phyloP scores from a whole-genome alignment of 192 early-diverging fungal genomes.

The Gamsiella multidivaricata region DNA sequence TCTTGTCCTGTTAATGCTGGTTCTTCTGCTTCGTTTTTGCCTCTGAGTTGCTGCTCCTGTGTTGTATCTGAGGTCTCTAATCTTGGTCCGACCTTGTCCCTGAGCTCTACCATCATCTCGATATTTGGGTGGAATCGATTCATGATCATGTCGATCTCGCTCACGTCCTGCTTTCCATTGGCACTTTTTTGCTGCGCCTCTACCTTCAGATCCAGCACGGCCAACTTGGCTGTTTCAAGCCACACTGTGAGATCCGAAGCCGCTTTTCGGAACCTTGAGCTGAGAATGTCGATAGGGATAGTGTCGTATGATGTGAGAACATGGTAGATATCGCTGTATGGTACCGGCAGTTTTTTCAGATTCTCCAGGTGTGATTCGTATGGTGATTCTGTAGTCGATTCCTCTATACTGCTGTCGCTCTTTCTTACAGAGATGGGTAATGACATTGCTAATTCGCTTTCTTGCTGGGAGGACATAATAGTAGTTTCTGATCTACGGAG shows the following conservation, averaged over 20 bases:
- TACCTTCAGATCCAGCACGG: constrained; percentile 59
- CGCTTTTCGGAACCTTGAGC: constrained; percentile 26
- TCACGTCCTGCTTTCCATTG: constrained; percentile 35
- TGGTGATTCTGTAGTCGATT: neutral
- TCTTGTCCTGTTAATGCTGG: constrained; percentile 14
- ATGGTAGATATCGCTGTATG: constrained; percentile 54
- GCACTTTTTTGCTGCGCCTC: constrained; percentile 56
- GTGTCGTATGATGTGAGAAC: constrained; percentile 42
- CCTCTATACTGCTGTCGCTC: neutral
- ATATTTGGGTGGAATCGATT: constrained; percentile 57
- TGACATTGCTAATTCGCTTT: neutral
- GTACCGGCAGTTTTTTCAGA: constrained; percentile 47
- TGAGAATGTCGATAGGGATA: constrained; percentile 18
- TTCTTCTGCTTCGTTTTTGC: neutral
- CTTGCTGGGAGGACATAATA: constrained; percentile 2
- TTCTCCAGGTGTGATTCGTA: constrained; percentile 45
- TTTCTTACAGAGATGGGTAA: too few species aligned
- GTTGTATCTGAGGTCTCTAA: constrained; percentile 27
- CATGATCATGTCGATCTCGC: constrained; percentile 55
- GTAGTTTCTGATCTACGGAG: neutral
- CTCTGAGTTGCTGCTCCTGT: neutral
- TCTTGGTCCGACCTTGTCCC: constrained; percentile 21
- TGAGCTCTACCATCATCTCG: constrained; percentile 56
- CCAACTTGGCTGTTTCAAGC: constrained; percentile 63
- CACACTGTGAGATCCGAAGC: constrained; percentile 48